phyloP scores from a whole-genome alignment of 2,329 filamentous ascomycete genomes.

The Allantophomopsis cytisporea region DNA sequence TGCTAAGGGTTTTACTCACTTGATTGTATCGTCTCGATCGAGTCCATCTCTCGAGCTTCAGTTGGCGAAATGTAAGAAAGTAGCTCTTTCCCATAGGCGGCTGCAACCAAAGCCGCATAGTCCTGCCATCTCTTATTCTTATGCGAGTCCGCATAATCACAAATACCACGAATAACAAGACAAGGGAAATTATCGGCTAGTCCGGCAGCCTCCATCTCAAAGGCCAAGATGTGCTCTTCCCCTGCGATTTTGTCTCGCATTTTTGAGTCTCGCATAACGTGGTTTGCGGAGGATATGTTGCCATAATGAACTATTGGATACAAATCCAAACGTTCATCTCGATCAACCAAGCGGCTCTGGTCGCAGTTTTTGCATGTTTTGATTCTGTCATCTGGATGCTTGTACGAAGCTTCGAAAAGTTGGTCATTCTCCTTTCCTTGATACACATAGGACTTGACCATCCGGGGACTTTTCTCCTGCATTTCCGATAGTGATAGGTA shows the following conservation, averaged over 20 bases:
- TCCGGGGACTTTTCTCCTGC: no score
- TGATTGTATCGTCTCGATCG: no score
- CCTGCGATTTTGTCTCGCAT: background rate
- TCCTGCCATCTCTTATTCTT: conserved; percentile 1
- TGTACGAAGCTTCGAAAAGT: no score
- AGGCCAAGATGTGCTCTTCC: no score
- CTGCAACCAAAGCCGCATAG: conserved; percentile 1
- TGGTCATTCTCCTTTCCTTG: no score
- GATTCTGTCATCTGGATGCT: conserved; percentile 4
- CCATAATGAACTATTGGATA: conserved; percentile 12
- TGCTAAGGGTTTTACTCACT: no score
- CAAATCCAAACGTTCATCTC: background rate
- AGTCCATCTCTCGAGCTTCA: no score
- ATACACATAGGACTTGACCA: no score
- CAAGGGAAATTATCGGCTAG: conserved; percentile 12
- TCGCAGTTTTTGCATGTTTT: background rate
- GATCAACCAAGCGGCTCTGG: background rate
- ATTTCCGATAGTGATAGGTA: no score
- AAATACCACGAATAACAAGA: conserved; percentile 18
- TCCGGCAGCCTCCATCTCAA: no score
- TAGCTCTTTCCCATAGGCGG: background rate
- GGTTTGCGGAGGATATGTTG: conserved; percentile 15
- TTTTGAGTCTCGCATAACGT: conserved; percentile 10
- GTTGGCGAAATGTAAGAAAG: no score
- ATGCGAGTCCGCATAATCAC: conserved; percentile 17